phyloP scores from a whole-genome alignment of 1,139 yeast genomes.

The Tardiomyces digboiensis region DNA sequence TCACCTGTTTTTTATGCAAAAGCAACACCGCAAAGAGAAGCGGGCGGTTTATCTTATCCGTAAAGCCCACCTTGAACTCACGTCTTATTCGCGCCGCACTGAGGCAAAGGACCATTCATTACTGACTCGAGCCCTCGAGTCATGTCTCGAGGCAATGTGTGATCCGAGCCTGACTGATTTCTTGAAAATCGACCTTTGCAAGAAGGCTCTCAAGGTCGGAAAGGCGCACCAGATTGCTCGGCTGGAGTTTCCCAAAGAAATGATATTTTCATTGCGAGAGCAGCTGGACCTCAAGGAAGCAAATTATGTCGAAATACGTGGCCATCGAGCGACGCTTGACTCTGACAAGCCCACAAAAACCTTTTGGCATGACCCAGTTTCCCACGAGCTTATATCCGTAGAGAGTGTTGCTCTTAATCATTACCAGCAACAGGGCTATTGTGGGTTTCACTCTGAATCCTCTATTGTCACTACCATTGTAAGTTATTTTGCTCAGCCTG shows the following conservation, averaged over 20 bases:
- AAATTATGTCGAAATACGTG: background rate
- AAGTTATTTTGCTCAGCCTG: constrained; percentile 12
- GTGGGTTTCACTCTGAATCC: constrained; percentile 29
- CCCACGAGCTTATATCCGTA: constrained; percentile 16
- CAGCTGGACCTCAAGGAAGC: constrained; percentile 4
- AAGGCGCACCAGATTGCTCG: constrained; percentile 8
- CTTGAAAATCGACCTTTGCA: constrained; percentile 14
- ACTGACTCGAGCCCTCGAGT: constrained; percentile 16
- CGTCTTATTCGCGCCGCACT: constrained; percentile 5
- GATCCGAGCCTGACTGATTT: constrained; percentile 12
- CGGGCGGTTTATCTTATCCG: constrained; percentile 16
- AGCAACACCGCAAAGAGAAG: constrained; percentile 13
- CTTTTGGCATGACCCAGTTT: constrained; percentile 3
- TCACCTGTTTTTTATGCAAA: constrained; percentile 17
- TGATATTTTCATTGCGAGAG: background rate
- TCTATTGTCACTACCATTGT: constrained; percentile 16
- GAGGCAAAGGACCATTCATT: constrained; percentile 12
- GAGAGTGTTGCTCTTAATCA: constrained; percentile 25
- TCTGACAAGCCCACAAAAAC: constrained; percentile 8
- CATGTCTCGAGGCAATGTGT: constrained; percentile 17
- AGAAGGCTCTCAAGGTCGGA: constrained; percentile 12
- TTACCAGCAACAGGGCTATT: constrained; percentile 22
- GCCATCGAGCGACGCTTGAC: constrained; percentile 1
- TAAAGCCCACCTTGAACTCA: constrained; percentile 20
- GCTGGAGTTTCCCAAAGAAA: constrained; percentile 8